phyloP scores from a whole-genome alignment of 2,329 filamentous ascomycete genomes.

The Cercospora sp. region DNA sequence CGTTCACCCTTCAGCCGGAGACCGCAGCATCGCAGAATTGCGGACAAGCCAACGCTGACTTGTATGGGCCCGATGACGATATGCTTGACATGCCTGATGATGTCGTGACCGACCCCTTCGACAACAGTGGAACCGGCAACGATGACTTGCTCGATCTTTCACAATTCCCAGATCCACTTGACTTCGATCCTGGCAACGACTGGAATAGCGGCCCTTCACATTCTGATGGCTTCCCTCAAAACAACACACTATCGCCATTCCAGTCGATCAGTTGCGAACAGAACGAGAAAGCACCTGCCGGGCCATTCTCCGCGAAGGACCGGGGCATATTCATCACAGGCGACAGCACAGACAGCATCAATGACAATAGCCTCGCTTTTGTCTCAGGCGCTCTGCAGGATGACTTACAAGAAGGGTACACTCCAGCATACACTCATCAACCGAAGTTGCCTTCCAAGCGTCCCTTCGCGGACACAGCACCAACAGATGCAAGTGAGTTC shows the following conservation, averaged over 20 bases:
- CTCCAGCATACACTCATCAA: not conserved
- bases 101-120: not conserved
- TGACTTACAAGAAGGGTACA: too few relatives aligned
- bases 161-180: not conserved
- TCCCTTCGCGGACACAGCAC: conserved; percentile 5
- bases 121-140: not conserved
- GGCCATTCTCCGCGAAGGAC: not conserved
- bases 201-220: not conserved
- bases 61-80: conserved; percentile 19
- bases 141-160: not conserved
- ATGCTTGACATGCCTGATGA: conserved; percentile 25
- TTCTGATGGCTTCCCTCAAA: not conserved
- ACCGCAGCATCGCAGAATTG: not conserved
- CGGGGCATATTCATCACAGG: conserved; percentile 16
- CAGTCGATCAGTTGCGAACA: not conserved
- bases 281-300: too few relatives aligned
- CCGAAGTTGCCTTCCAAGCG: not conserved
- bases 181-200: not conserved
- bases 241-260: not conserved
- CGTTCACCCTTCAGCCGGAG: not conserved
- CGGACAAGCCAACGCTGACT: not conserved
- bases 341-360: conserved; percentile 16
- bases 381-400: conserved; percentile 2
- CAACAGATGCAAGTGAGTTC: not conserved
- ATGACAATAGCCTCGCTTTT: not conserved